Base-by-base conservation (phyloP, 2,329 filamentous ascomycete species). In the Pestalotiopsis sp. region DNA sequence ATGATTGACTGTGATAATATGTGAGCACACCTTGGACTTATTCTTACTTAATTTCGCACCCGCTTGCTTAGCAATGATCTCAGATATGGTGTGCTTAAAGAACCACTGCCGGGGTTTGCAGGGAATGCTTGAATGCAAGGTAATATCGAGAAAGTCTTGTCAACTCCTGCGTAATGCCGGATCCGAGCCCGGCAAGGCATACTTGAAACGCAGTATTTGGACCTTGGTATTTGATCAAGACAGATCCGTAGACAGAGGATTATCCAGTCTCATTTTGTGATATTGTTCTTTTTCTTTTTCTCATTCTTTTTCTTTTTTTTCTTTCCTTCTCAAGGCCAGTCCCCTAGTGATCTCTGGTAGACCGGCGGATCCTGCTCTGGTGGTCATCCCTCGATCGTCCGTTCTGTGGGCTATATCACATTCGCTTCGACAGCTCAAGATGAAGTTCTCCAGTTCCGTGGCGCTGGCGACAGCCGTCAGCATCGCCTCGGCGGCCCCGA, bases 401-500 rank as follows among this genome's bases (percentile, higher is more conserved):
- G 31, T 36, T 36, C 31, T 36, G 31, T 36, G 2, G 31, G 5
- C 31, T 7, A 36, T 36, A 36, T 36, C 2, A 36, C 31, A 36
- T 9, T 36, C 31, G 31, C 31, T 36, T 36, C 31, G 31, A 38
- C 12, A 25, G 9, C 9, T 63, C n/a, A 69, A 49, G 17, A 69
- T 69, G 65, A 69, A 64, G 60, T 45, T 23, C 6, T 39, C 41
- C 3, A 25, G 23, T n/a, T 14, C 52, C 59, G 68, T 56, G 25
- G 61, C 56, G 56, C 23, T 68, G 20, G 65, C 68, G 31, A 39
- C 61, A 14, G 56, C 62, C 57, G 39, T 66, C 62, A 36, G 64
- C 41, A 39, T 41, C 1, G 20, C 45, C 23, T 62, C 66, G 3
- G 39, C 66, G 13, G 57, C 68, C 4, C n/a, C 13, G 7, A 52